phyloP scores from a whole-genome alignment of 139 green algal genomes.

The Desmodesmus armatus region DNA sequence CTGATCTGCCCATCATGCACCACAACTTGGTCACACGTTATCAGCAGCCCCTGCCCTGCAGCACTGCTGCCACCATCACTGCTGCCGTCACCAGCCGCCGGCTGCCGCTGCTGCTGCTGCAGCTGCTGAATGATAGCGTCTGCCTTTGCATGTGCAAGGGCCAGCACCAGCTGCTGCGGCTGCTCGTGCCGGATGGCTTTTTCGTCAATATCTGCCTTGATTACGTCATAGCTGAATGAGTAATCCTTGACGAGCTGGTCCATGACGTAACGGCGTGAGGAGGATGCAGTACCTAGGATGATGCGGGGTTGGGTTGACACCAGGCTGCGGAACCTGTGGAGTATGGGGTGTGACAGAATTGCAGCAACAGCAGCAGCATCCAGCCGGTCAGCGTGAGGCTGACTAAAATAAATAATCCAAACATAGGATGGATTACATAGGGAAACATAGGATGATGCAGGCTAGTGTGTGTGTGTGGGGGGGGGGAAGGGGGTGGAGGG shows the following conservation, averaged over 20 bases:
- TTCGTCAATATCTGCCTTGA: conserved; percentile 87
- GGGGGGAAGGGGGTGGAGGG: no score
- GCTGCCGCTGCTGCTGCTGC: neutral
- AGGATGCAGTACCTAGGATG: conserved; percentile 49
- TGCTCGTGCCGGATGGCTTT: conserved; percentile 74
- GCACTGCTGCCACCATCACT: neutral
- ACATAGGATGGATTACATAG: no score
- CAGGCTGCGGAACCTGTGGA: conserved; percentile 26
- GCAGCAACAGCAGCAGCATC: neutral
- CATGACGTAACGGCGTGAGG: conserved; percentile 45
- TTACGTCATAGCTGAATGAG: conserved; percentile 63
- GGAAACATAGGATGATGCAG: no score
- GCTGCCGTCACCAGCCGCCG: neutral
- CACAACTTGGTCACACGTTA: conserved; percentile 79
- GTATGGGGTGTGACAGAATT: no score
- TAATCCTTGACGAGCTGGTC: conserved; percentile 46
- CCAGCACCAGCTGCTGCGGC: conserved; percentile 72
- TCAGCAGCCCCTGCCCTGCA: conserved; percentile 28
- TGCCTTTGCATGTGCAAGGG: conserved; percentile 81
- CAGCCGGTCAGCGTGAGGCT: no score
- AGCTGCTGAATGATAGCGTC: conserved; percentile 62
- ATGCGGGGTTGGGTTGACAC: conserved; percentile 30
- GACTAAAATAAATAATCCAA: no score
- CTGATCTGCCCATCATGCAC: conserved; percentile 76
- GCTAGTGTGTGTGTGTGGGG: no score